Evolutionary conservation across 192 early-diverging fungal species (phyloP), one percentile per base, ranked within the genome.

Genomic region (Powellomyces hirtus): DNA sequence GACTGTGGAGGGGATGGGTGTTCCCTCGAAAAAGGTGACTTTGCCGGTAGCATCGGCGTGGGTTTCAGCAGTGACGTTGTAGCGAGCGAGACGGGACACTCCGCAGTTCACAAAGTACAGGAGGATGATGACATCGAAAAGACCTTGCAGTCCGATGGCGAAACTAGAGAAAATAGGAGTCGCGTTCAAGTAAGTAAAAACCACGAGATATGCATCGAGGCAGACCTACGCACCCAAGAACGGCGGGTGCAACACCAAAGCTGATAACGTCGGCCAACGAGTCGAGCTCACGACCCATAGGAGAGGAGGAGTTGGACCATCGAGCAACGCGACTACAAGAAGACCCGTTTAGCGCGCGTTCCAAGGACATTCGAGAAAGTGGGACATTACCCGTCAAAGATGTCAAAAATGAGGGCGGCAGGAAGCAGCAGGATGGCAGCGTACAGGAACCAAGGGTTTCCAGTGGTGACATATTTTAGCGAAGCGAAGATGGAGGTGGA

Each of bases 271-370:
- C 94, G 11, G 94, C 89, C 59, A 96, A 79, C 27, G 89, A 91
- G 72, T 96, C 94, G 18, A 96, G 76, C 74, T 96, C 94, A 60
- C 94, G 92, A 26, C 94, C 94, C 18, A 96, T 77, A 33, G 90
- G 76, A 5, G 88, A 90, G 38, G 82, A 80, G 18, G 86, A 83
- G 10, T 86, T 79, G 58, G 86, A 73, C 92, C 92, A 95, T 36
- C 93, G 85, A 8, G 92, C 92, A 10, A 95, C 88, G 16, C 65
- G 50, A 3, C 72, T 73, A 34, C 16, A 33, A 38, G 35, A 24
- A 35, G 14, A 27, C 18, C 40, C 20, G n/a, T 26, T 26, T 1
- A 13, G 42, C 1, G 24, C 7, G 14, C 13, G 13, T 59, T 27
- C 13, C 30, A 16, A 42, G 8, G 37, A 37, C 18, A 27, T 10